These are phyloP conservation scores for Candida maltosa DNA, from an alignment of 805 yeast genomes.

Conservation along the genomic window DNA sequence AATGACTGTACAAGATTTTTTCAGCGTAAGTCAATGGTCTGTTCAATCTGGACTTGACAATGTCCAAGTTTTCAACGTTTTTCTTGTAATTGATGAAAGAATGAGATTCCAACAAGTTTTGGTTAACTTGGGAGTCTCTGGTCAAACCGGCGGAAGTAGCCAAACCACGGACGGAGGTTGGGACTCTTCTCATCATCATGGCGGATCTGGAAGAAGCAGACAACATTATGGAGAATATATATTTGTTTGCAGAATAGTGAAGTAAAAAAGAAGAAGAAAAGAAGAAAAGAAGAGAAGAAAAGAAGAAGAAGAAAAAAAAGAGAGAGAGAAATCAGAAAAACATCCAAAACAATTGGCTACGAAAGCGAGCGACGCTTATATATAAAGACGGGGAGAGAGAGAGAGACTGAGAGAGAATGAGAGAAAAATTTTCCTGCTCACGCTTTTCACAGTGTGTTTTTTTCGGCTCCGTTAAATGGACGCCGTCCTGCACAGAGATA, in stretches of 20 bases:
- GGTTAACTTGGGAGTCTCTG: constrained; percentile 72
- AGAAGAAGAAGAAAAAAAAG: constrained; percentile 1
- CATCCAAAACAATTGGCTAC: constrained; percentile 1
- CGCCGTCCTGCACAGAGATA: no score
- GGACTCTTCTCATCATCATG: constrained; percentile 16
- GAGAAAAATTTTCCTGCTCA: no score
- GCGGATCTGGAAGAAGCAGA: constrained; percentile 40
- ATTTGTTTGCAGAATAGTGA: constrained; percentile 1
- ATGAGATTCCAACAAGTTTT: constrained; percentile 76
- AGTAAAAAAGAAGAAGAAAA: constrained; percentile 1
- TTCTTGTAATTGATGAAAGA: constrained; percentile 90
- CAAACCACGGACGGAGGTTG: constrained; percentile 41
- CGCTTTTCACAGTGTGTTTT: no score
- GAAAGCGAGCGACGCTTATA: no score
- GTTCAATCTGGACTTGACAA: constrained; percentile 75
- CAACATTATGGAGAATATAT: constrained; percentile 30
- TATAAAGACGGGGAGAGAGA: no score
- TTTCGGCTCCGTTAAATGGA: no score
- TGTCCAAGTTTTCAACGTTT: constrained; percentile 82
- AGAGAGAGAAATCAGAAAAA: constrained; percentile 1
- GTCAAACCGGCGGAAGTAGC: constrained; percentile 53
- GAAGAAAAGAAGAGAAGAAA: not conserved
- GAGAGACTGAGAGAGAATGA: no score
- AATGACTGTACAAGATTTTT: constrained; percentile 91
- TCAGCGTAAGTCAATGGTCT: constrained; percentile 95